These are phyloP conservation scores for Quercus suber DNA, from an alignment of 306 rosid genomes.

Conservation along the genomic window DNA sequence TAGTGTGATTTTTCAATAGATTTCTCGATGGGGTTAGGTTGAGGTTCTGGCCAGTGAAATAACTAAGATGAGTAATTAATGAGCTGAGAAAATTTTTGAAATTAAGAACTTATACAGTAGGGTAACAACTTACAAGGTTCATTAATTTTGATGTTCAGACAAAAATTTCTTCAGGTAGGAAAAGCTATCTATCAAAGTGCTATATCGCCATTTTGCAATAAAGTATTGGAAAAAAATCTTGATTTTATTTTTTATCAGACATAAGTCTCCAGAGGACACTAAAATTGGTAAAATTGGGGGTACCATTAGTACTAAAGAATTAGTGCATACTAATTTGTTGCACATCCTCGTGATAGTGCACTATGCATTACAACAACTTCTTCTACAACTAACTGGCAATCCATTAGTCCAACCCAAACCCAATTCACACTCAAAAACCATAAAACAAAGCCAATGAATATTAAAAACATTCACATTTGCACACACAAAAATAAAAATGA, in stretches of 20 bases:
- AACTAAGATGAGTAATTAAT: background rate
- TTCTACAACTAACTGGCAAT: background rate
- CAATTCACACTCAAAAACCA: background rate
- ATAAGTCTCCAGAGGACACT: background rate
- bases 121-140: background rate
- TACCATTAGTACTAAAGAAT: background rate
- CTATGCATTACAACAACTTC: background rate
- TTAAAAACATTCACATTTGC: background rate
- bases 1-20: background rate
- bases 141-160: background rate
- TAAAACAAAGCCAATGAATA: background rate
- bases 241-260: background rate
- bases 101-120: background rate
- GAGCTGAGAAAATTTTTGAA: background rate
- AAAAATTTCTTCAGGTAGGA: background rate
- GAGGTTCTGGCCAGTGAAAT: background rate
- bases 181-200: background rate
- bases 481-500: background rate
- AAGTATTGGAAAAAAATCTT: background rate
- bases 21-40: background rate
- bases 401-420: background rate
- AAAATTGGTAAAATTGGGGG: background rate
- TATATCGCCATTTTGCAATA: background rate
- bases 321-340: background rate
- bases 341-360: background rate